These are phyloP conservation scores for Trichophaea hybrida DNA, from an alignment of 2,329 filamentous ascomycete species.

Conservation along the genomic window DNA sequence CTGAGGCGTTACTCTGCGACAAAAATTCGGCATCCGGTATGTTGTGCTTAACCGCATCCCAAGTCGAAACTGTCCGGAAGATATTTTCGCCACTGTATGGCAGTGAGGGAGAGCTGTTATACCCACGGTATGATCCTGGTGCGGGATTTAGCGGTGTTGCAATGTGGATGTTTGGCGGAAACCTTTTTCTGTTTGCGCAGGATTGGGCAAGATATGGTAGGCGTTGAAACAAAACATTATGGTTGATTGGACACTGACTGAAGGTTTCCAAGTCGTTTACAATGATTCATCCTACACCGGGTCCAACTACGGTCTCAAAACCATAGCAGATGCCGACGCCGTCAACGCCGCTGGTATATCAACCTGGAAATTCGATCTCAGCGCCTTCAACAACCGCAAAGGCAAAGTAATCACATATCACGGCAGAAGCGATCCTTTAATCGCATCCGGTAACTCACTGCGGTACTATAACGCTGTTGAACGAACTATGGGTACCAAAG, in stretches of 20 bases:
- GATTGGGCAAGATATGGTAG: background rate
- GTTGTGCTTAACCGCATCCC: conserved; percentile 28
- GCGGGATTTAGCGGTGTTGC: background rate
- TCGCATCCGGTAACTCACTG: background rate
- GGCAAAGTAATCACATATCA: conserved; percentile 38
- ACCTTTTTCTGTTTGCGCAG: background rate
- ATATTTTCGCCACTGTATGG: conserved; percentile 30
- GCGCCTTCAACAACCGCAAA: conserved; percentile 32
- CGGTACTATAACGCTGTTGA: background rate
- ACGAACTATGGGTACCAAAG: background rate
- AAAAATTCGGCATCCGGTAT: no score
- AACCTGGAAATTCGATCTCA: conserved; percentile 33
- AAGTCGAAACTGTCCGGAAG: conserved; percentile 28
- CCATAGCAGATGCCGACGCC: conserved; percentile 30
- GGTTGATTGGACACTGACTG: conserved; percentile 30
- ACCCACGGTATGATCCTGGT: conserved; percentile 10
- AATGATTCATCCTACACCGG: conserved; percentile 32
- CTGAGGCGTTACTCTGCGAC: conserved; percentile 29
- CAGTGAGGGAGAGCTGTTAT: conserved; percentile 30
- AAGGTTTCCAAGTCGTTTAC: conserved; percentile 27
- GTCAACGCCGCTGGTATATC: conserved; percentile 32
- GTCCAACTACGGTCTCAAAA: conserved; percentile 30
- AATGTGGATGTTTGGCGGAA: background rate
- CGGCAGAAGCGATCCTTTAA: conserved; percentile 28
- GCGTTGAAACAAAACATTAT: conserved; percentile 23